Conservation (phyloP, 1,284 basidiomycete species). For the Ustilago trichophora region DNA sequence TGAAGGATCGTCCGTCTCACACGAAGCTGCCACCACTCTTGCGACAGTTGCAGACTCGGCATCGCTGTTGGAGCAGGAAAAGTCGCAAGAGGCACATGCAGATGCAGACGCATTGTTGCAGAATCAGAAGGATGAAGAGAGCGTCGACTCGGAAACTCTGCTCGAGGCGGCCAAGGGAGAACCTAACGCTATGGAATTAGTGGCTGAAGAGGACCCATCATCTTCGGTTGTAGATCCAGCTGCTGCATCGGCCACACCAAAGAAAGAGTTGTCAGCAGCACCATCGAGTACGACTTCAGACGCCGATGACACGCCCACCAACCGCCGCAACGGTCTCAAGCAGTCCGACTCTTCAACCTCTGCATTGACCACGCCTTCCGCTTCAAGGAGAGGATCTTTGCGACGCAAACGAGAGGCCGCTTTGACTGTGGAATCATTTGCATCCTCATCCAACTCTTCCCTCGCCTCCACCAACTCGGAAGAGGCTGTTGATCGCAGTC, state of each 20-base stretch:
- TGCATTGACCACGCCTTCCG: slow-evolving; percentile 9
- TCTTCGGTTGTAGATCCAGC: slow-evolving; percentile 27
- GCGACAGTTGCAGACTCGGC: slow-evolving; percentile 4
- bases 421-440: not conserved
- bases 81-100: not conserved
- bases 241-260: slow-evolving; percentile 19
- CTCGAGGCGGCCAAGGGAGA: slow-evolving; percentile 40
- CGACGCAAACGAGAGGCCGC: slow-evolving; percentile 6
- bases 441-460: slow-evolving; percentile 25
- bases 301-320: slow-evolving; percentile 9
- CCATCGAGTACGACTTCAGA: not conserved
- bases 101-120: not conserved
- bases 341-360: slow-evolving; percentile 6
- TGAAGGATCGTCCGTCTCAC: slow-evolving; percentile 19
- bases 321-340: not conserved
- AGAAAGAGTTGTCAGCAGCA: slow-evolving; percentile 5
- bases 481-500: slow-evolving; percentile 18
- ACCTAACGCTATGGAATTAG: slow-evolving; percentile 24
- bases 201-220: slow-evolving; percentile 22
- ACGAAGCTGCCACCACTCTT: slow-evolving; percentile 8
- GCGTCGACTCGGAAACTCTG: slow-evolving; percentile 34
- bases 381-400: slow-evolving; percentile 13
- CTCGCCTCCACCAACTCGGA: slow-evolving; percentile 23
- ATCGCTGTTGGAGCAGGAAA: not conserved
- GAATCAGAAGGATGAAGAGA: slow-evolving; percentile 14